A percentile compares a stretch with the other conserved stretches of the same genome.
These are phyloP conservation scores for Achlya hypogyna DNA, from an alignment of 352 stramenopile genomes.

Conservation along the genomic window DNA sequence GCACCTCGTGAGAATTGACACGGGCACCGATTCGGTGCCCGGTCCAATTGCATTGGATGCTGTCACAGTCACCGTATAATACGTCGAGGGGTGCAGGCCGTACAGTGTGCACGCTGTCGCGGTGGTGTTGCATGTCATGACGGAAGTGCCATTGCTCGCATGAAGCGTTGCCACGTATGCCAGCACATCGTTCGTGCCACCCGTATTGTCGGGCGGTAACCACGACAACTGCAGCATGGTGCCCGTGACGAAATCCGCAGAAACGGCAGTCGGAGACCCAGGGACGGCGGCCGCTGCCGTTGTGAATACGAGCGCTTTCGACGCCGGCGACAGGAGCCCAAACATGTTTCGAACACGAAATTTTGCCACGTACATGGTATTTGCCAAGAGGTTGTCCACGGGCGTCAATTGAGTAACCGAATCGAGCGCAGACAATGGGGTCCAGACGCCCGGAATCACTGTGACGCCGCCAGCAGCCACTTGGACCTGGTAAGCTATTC, in stretches of 20 bases:
- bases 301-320: background rate
- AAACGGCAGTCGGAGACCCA: background rate
- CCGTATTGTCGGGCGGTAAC: constrained; percentile 32
- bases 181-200: constrained; percentile 24
- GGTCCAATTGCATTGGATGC: constrained; percentile 29
- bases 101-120: constrained; percentile 27
- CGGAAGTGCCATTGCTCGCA: background rate
- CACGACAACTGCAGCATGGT: constrained; percentile 37
- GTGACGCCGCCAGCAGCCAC: background rate
- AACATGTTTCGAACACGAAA: constrained; percentile 1
- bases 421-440: background rate
- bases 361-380: background rate
- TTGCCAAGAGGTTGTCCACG: background rate
- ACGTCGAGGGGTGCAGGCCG: constrained; percentile 36
- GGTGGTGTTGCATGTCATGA: background rate
- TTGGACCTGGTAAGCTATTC: background rate
- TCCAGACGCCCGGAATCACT: no score
- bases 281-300: background rate
- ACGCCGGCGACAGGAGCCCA: background rate
- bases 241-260: constrained; percentile 23
- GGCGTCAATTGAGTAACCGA: background rate
- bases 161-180: constrained; percentile 28
- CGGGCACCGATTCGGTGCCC: constrained; percentile 7
- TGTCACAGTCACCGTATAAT: constrained; percentile 32
- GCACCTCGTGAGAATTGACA: constrained; percentile 1